Evolutionary conservation across 2,329 filamentous ascomycete species (phyloP), one percentile per base, ranked within the genome.

Genomic region (Fusarium nygamai): DNA sequence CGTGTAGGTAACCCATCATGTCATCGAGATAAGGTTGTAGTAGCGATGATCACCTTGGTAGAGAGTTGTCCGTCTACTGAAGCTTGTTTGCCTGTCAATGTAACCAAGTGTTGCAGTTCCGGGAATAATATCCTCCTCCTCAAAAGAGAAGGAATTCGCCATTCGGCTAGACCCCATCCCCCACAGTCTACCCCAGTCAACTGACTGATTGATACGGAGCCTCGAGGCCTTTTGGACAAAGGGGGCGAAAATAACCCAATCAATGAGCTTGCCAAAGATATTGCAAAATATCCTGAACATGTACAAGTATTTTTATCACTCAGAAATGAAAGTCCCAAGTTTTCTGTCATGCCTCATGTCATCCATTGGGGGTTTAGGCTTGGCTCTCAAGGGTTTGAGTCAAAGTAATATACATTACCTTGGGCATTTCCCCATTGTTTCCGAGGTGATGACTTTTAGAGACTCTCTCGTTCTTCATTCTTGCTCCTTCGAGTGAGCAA

Each of bases 111-210:
- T 36, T 59, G 24, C 57, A 51, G 33, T 24, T 60, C 61, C 36
- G 43, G 61, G 34, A 64, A 60, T 64, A 63, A 41, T 53, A 31
- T 50, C n/a, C 54, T 61, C 46, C 46, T 48, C 56, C 14, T 50
- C 57, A 38, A 60, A 54, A 54, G 16, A 60, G 10, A 20, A 57
- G 36, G 33, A 54, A 69, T 64, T 69, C 65, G 67, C 61, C 63
- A 75, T 74, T 60, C 39, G 59, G 44, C 44, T 64, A 51, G 64
- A 39, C 64, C 44, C 20, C 54, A 57, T 58, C 70, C 73, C 73
- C 73, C 73, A 75, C 73, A 74, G 56, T 54, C 39, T 57, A 70
- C 60, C 67, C 67, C 60, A 57, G 66, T 50, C 67, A 43, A 64
- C 39, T 39, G 63, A 63, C 63, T 59, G 65, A 70, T 70, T 67